Evolutionary conservation across 2,329 filamentous ascomycete genomes (phyloP).

Genomic region (Botryotinia calthae): DNA sequence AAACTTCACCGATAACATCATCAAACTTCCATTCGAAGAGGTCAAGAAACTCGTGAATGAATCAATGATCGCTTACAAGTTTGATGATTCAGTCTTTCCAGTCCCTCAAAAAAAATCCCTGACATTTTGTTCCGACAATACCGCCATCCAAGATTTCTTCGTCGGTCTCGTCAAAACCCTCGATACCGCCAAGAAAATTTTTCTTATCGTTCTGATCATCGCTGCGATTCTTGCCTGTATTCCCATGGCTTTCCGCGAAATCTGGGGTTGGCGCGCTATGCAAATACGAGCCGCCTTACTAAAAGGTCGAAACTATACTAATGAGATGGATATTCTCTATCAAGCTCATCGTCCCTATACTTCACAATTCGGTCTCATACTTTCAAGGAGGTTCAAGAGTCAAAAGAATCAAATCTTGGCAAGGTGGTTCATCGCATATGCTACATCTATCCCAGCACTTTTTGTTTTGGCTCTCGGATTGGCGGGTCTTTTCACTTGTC

Average conservation of each 20-base stretch:
- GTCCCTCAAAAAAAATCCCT: conserved; percentile 79
- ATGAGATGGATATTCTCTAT: conserved; percentile 86
- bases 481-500: conserved; percentile 63
- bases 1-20: conserved; percentile 72
- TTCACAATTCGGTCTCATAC: conserved; percentile 66
- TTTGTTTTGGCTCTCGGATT: conserved; percentile 66
- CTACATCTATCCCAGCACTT: conserved; percentile 64
- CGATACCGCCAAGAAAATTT: conserved; percentile 67
- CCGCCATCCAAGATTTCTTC: conserved; percentile 82
- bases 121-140: conserved; percentile 84
- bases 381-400: conserved; percentile 63
- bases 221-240: conserved; percentile 70
- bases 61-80: conserved; percentile 69
- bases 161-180: conserved; percentile 64
- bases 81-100: conserved; percentile 76
- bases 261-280: conserved; percentile 72
- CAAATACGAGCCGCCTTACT: conserved; percentile 67
- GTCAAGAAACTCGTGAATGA: conserved; percentile 72
- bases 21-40: conserved; percentile 76
- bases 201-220: conserved; percentile 71
- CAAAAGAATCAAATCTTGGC: conserved; percentile 61
- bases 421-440: conserved; percentile 65
- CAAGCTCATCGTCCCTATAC: conserved; percentile 80
- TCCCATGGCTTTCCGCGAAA: conserved; percentile 78
- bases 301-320: conserved; percentile 58